Evolutionary conservation across 1,284 basidiomycete species (phyloP).

Genomic region (Omphalotus olearius): DNA sequence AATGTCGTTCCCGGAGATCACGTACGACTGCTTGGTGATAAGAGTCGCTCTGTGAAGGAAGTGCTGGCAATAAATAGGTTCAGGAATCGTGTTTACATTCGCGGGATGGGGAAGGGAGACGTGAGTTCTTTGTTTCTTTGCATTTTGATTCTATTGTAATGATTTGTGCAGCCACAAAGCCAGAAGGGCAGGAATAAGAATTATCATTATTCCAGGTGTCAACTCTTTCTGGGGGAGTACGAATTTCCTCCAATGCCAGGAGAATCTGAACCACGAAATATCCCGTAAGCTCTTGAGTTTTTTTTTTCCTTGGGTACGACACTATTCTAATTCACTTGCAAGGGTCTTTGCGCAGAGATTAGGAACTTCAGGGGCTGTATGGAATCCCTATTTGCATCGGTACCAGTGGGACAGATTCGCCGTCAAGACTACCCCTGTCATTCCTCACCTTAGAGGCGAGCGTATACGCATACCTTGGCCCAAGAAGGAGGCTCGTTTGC

Average conservation of each 20-base stretch:
- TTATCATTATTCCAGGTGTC: slow-evolving; percentile 74
- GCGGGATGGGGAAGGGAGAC: slow-evolving; percentile 47
- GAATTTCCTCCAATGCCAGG: slow-evolving; percentile 48
- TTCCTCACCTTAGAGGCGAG: slow-evolving; percentile 42
- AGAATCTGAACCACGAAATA: slow-evolving; percentile 32
- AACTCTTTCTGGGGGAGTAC: slow-evolving; percentile 66
- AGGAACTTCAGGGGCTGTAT: slow-evolving; percentile 53
- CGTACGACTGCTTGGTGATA: slow-evolving; percentile 65
- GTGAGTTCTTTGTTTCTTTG: slow-evolving; percentile 29
- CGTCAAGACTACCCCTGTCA: slow-evolving; percentile 52
- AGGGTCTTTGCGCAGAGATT: slow-evolving; percentile 77
- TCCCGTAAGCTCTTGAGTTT: slow-evolving; percentile 38
- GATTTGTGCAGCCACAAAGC: not conserved
- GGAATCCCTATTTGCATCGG: slow-evolving; percentile 44
- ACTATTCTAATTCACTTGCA: slow-evolving; percentile 8
- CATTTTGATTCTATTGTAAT: not conserved
- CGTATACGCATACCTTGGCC: slow-evolving; percentile 68
- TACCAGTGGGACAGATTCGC: slow-evolving; percentile 69
- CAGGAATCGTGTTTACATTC: slow-evolving; percentile 58
- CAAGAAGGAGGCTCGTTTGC: slow-evolving; percentile 35
- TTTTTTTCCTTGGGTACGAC: slow-evolving; percentile 5
- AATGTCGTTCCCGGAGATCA: slow-evolving; percentile 83
- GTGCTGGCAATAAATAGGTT: slow-evolving; percentile 70
- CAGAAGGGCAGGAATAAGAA: slow-evolving; percentile 31
- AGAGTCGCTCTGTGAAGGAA: slow-evolving; percentile 53